phyloP scores from a whole-genome alignment of 208 protist species.

The Trypanosoma mega region DNA sequence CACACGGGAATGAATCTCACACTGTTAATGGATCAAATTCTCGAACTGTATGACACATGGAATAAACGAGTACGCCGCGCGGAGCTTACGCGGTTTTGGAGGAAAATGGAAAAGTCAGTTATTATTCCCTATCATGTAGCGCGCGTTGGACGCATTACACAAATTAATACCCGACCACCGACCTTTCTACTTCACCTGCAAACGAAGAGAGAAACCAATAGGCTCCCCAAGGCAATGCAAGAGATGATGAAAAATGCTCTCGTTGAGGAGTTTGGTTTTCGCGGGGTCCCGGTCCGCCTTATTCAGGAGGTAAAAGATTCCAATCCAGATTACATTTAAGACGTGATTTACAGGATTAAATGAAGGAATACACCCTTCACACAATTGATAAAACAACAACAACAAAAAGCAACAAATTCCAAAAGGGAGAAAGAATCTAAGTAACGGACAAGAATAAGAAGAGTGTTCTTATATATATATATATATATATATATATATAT shows the following conservation, averaged over 20 bases:
- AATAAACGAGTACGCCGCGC: slow-evolving; percentile 85
- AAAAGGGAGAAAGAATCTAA: no score
- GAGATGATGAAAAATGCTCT: slow-evolving; percentile 93
- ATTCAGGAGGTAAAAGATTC: slow-evolving; percentile 90
- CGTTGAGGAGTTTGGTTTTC: slow-evolving; percentile 90
- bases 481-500: slow-evolving; percentile 15
- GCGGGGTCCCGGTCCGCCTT: slow-evolving; percentile 83
- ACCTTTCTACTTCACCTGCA: slow-evolving; percentile 88
- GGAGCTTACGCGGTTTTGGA: slow-evolving; percentile 86
- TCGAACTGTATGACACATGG: slow-evolving; percentile 87
- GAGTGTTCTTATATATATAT: slow-evolving; percentile 6
- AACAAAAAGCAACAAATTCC: no score
- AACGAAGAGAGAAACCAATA: slow-evolving; percentile 84
- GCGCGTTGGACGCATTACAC: slow-evolving; percentile 79
- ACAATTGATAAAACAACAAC: no score
- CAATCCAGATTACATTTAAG: slow-evolving; percentile 88
- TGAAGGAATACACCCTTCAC: no score
- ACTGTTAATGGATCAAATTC: slow-evolving; percentile 82
- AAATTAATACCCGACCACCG: slow-evolving; percentile 85
- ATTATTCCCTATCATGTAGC: slow-evolving; percentile 89
- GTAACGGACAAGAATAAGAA: no score
- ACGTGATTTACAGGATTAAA: no score
- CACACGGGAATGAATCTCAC: slow-evolving; percentile 87
- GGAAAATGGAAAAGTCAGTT: slow-evolving; percentile 89
- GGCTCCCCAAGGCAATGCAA: slow-evolving; percentile 71